phyloP scores from a whole-genome alignment of 2,329 filamentous ascomycete species.

The Berkeleyomyces basicola region DNA sequence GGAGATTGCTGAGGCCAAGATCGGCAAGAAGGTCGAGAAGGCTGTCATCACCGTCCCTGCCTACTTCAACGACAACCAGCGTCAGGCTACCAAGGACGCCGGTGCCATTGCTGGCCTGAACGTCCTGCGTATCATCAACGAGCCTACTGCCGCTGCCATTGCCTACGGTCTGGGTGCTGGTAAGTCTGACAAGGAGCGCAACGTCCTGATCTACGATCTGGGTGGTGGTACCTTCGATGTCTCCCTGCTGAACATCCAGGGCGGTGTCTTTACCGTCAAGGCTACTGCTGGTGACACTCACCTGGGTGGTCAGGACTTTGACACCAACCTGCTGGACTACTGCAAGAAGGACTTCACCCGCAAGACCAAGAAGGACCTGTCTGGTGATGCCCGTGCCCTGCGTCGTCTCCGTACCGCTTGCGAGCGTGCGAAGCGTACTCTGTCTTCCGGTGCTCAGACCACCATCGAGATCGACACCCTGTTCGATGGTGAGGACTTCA shows the following conservation, averaged over 20 bases:
- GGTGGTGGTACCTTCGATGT: conserved; percentile 99
- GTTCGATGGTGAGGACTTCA: conserved; percentile 96
- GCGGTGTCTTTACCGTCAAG: conserved; percentile 98
- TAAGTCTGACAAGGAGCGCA: conserved; percentile 95
- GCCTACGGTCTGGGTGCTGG: conserved; percentile 93
- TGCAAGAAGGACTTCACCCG: conserved; percentile 89
- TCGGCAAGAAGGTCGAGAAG: conserved; percentile 98
- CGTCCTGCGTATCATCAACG: conserved; percentile 99
- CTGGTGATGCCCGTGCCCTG: conserved; percentile 74
- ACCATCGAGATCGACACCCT: conserved; percentile 98
- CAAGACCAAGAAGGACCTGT: conserved; percentile 69
- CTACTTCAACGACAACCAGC: conserved; percentile 99
- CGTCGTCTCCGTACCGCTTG: conserved; percentile 93
- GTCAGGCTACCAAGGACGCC: conserved; percentile 97
- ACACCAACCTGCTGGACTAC: conserved; percentile 86
- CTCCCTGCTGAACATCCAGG: conserved; percentile 94
- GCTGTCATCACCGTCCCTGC: conserved; percentile 97
- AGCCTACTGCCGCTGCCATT: conserved; percentile 94
- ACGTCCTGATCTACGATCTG: conserved; percentile 98
- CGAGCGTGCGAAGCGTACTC: conserved; percentile 98
- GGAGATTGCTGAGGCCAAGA: conserved; percentile 95
- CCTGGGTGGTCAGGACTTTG: conserved; percentile 90
- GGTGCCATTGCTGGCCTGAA: conserved; percentile 95
- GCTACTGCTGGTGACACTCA: conserved; percentile 96
- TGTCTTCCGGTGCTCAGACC: conserved; percentile 93